These are phyloP conservation scores for Wickerhamiella slavikovae DNA, from an alignment of 805 yeast species.

Conservation along the genomic window DNA sequence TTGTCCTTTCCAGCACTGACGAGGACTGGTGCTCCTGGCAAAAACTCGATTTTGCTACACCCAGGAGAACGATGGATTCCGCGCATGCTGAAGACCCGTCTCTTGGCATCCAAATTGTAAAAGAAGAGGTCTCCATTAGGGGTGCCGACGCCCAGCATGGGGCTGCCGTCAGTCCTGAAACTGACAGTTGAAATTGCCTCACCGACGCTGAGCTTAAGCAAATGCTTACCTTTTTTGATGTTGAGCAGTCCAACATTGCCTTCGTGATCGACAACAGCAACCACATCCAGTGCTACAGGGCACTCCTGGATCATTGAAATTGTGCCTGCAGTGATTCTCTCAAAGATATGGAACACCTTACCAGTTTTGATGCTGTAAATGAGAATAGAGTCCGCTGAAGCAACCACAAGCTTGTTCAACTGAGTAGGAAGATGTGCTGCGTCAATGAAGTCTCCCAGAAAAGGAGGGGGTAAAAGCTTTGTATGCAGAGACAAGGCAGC, in stretches of 20 bases:
- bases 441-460: constrained; percentile 53
- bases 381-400: constrained; percentile 42
- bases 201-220: constrained; percentile 26
- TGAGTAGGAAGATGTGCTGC: constrained; percentile 77
- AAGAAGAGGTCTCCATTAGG: constrained; percentile 67
- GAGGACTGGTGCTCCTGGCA: constrained; percentile 80
- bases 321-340: constrained; percentile 28
- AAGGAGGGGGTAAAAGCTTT: constrained; percentile 31
- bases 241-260: constrained; percentile 54
- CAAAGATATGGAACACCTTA: constrained; percentile 38
- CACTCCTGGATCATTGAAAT: constrained; percentile 59
- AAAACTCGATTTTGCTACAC: constrained; percentile 46
- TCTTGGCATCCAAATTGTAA: constrained; percentile 52
- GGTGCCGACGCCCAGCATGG: constrained; percentile 66
- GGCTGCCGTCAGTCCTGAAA: constrained; percentile 74
- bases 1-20: constrained; percentile 87
- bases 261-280: constrained; percentile 53
- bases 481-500: constrained; percentile 49
- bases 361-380: constrained; percentile 64
- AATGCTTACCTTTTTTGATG: constrained; percentile 36
- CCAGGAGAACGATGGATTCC: constrained; percentile 66
- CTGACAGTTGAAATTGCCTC: constrained; percentile 37
- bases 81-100: constrained; percentile 58
- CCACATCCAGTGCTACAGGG: constrained; percentile 57
- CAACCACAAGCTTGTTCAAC: constrained; percentile 67